These are phyloP conservation scores for Coccomyxa sp. DNA, from an alignment of 139 green algal species.

Conservation along the genomic window DNA sequence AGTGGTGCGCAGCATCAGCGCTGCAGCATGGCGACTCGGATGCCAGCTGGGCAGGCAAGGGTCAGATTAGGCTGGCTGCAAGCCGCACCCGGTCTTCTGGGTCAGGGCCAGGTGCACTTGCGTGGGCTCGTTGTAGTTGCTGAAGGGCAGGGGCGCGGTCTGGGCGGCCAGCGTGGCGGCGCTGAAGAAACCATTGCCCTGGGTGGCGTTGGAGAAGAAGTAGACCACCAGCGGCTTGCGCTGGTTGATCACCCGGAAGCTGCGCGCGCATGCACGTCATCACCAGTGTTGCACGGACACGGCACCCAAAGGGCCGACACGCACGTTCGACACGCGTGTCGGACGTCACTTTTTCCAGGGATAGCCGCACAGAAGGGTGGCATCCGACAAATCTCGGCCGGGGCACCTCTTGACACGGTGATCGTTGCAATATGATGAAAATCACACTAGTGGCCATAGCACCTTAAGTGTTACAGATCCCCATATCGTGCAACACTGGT, in stretches of 20 bases:
- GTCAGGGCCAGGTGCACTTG: conserved; percentile 35
- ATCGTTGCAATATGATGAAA: too few species aligned
- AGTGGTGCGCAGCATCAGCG: background rate
- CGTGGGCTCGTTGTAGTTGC: conserved; percentile 32
- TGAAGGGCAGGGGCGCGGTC: conserved; percentile 19
- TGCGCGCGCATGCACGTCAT: conserved; percentile 24
- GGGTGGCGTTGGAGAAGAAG: conserved; percentile 40
- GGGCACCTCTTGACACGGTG: too few species aligned
- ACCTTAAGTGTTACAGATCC: too few species aligned
- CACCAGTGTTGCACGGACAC: too few species aligned
- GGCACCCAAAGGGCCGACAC: too few species aligned
- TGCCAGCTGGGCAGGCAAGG: conserved; percentile 5
- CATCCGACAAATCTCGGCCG: too few species aligned
- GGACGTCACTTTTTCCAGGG: too few species aligned
- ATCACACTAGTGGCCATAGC: too few species aligned
- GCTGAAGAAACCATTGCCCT: conserved; percentile 6
- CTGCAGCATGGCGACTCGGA: background rate
- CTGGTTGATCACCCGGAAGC: conserved; percentile 64
- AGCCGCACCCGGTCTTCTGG: conserved; percentile 17
- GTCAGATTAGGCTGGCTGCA: background rate
- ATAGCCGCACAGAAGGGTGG: too few species aligned
- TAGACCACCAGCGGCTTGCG: conserved; percentile 36
- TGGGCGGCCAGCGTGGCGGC: conserved; percentile 18
- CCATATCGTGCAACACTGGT: too few species aligned
- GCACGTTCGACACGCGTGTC: too few species aligned